phyloP scores from a whole-genome alignment of 164 flowering plant species.

The Aristolochia californica region DNA sequence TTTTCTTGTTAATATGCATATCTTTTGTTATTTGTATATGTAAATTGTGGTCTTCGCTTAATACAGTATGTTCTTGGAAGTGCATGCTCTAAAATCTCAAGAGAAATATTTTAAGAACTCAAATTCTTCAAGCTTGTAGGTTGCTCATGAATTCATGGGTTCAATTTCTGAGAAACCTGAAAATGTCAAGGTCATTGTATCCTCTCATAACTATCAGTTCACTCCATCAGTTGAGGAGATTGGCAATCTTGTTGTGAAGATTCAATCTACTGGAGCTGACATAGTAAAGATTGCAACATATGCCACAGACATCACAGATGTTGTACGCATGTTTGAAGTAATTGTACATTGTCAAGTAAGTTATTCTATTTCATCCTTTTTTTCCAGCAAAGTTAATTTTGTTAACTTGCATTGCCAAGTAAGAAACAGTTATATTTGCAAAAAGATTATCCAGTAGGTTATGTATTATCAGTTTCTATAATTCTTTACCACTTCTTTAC shows the following conservation, averaged over 20 bases:
- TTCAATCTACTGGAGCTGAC: conserved; percentile 93
- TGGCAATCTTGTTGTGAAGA: conserved; percentile 62
- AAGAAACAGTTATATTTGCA: neutral
- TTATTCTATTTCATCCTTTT: neutral
- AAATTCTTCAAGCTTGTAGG: conserved; percentile 31
- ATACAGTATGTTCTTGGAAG: too few species aligned
- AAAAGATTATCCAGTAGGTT: neutral
- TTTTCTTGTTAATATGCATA: neutral
- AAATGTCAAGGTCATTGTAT: conserved; percentile 68
- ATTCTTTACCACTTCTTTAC: too few species aligned
- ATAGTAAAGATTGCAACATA: conserved; percentile 91
- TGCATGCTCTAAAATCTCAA: neutral
- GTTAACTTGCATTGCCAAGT: neutral
- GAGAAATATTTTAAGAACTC: neutral
- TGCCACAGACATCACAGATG: conserved; percentile 78
- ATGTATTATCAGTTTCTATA: neutral
- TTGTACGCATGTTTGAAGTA: conserved; percentile 71
- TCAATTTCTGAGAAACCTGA: conserved; percentile 51
- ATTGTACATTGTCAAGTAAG: conserved; percentile 82
- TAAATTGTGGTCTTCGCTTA: neutral
- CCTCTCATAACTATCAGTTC: conserved; percentile 71
- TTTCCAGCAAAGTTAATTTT: neutral
- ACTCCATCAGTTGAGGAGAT: conserved; percentile 89
- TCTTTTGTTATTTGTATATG: neutral
- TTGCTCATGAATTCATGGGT: conserved; percentile 56